Evolutionary conservation across 2,329 filamentous ascomycete genomes (phyloP), one percentile per base, ranked within the genome.

Genomic region (Calonectria pseudoreteaudii): DNA sequence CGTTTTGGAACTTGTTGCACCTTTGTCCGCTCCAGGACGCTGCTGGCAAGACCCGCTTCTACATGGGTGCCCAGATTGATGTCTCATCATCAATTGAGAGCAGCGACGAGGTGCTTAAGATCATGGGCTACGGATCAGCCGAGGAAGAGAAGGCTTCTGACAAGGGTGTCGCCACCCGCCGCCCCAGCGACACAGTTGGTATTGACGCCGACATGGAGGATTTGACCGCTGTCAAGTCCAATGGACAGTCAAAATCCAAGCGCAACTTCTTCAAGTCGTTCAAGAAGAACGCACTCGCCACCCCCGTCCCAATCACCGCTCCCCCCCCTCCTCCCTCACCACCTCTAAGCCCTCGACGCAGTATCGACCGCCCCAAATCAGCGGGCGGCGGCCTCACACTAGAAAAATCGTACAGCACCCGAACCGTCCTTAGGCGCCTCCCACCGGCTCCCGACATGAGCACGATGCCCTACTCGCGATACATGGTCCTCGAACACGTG

Each of bases 31-130:
- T 93, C 0, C 83, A 86, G 30, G 87, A 91, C 71, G 80, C 82
- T 0, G 76, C 84, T 0, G 90, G 90, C 4, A 86, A 86, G 10
- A 81, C 89, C 2, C 84, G 84, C 0, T 91, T 88, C 80, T 90
- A 88, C 76, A 84, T 93, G 20, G 90, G 89, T 0, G 90, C 87
- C 0, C 89, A 92, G 74, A 86, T 92, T 66, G 89, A 92, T 74
- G 87, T 91, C 18, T 91, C 90, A 0, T 88, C 89, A 3, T 87
- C 87, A 0, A 85, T 91, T 41, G 86, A 87, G 70, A 87, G 84
- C 65, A 84, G 85, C 38, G 85, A 86, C 6, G 90, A 91, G 72
- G 84, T 91, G 9, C 74, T 92, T 56, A 85, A 84, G 8, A 83
- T 91, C 8, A 78, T 92, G 18, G 87, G 83, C 38, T 84, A 82